These are phyloP conservation scores for Haematococcus lacustris DNA, from an alignment of 139 green algal genomes.

Conservation along the genomic window DNA sequence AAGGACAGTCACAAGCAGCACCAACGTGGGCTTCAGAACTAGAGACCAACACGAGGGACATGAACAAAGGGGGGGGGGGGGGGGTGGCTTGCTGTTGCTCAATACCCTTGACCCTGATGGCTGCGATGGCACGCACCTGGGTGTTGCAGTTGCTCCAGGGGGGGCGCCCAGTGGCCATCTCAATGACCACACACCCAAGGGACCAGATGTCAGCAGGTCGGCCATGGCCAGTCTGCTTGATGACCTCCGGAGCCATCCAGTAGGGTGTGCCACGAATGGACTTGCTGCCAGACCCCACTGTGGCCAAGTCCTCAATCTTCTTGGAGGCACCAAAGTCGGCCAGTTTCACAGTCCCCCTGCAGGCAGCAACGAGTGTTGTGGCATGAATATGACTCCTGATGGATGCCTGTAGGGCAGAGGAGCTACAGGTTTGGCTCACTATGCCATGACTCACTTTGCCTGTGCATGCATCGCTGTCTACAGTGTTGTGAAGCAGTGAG, in stretches of 20 bases:
- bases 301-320: constrained; percentile 88
- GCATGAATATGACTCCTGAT: too few relatives aligned
- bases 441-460: too few relatives aligned
- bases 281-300: constrained; percentile 69
- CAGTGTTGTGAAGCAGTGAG: too few relatives aligned
- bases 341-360: constrained; percentile 81
- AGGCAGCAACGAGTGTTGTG: too few relatives aligned
- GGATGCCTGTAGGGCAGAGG: too few relatives aligned
- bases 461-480: too few relatives aligned
- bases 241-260: constrained; percentile 99
- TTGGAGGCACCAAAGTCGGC: constrained; percentile 93
- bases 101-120: not conserved
- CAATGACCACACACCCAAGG: constrained; percentile 90
- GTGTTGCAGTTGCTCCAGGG: constrained; percentile 21
- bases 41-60: too few relatives aligned
- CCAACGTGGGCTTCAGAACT: too few relatives aligned
- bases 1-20: too few relatives aligned
- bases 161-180: constrained; percentile 88
- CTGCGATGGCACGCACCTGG: constrained; percentile 11
- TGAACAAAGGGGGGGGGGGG: too few relatives aligned
- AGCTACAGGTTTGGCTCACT: too few relatives aligned
- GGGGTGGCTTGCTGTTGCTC: not conserved
- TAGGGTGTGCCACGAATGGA: constrained; percentile 91
- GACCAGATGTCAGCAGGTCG: constrained; percentile 93
- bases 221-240: constrained; percentile 77